Base-by-base conservation (phyloP, 75 land plant species). In the Selaginella tamariscina region DNA sequence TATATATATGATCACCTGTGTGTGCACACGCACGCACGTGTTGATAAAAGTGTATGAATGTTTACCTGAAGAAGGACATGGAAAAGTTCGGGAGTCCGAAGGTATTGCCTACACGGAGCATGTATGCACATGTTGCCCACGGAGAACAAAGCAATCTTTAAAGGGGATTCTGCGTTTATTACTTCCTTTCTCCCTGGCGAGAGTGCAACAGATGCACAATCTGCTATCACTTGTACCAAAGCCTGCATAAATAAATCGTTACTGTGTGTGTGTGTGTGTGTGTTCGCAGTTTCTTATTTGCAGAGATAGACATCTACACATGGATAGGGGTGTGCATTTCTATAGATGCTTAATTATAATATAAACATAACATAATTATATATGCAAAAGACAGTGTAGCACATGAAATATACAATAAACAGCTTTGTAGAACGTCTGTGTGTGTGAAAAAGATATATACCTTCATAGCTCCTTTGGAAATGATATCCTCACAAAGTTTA, bases 391-490 rank as follows among this genome's bases (percentile, higher is more conserved):
- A n/a, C n/a, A n/a, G n/a, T n/a, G n/a, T n/a, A n/a, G n/a, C n/a
- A n/a, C n/a, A n/a, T n/a, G n/a, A n/a, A n/a, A n/a, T n/a, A n/a
- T n/a, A n/a, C n/a, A n/a, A n/a, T n/a, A n/a, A n/a, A n/a, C n/a
- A n/a, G n/a, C n/a, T n/a, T n/a, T n/a, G n/a, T n/a, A n/a, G n/a
- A n/a, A n/a, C n/a, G n/a, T n/a, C n/a, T n/a, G n/a, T n/a, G n/a
- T n/a, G n/a, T n/a, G n/a, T n/a, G n/a, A 39, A 39, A 15, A 39
- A 39, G 49, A 39, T 15, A 39, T 59, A 62, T 56, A 95, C 99
- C 99, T 95, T 83, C 81, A 95, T 74, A 28, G 99, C 99, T 27
- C 99, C 96, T 56, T 83, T 75, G 5, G 88, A 82, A 31, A 90
- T 80, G 1, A 95, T 87, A 30, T 87, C 96, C 70, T 84, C 89